Base-by-base conservation (phyloP, 495 filamentous ascomycete genomes). In the Lepraria neglecta region DNA sequence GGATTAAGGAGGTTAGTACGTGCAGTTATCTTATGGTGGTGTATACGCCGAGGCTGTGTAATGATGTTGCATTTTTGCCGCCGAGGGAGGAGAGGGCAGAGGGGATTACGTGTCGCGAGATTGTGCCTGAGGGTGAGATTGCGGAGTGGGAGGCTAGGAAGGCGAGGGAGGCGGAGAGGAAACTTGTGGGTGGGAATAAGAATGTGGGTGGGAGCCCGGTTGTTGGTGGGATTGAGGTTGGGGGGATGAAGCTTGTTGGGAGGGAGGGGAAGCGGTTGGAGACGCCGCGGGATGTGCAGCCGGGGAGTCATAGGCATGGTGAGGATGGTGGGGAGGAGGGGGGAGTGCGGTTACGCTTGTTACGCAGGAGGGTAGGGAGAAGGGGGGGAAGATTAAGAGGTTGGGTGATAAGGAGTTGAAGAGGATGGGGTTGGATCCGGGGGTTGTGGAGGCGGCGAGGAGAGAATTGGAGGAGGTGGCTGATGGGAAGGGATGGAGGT, bases 11-110 rank as follows among this genome's bases (percentile, higher is more conserved):
- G 70, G 80, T 95, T 5, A 87, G 86, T 10, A 97, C 91, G 10
- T 98, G 94, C 74, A 86, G 89, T 27, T 98, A 98, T 65, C 75
- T 97, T 46, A 95, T 98, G 90, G 83, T 95, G 1, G 84, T 98
- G 56, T 88, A 97, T 70, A 98, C 94, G 0, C 90, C 94, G 3
- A 84, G 92, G 2, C 83, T 98, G 48, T 98, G 94, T 73, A 86
- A 88, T 69, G 94, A 98, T 64, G 84, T 91, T 27, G 92, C 92
- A 6, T 98, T 98, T 73, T 78, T 89, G 44, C 91, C 92, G 10
- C 90, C 91, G 1, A 87, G 91, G 60, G 84, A 89, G 56, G 87
- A 87, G 61, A 84, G 85, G 57, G 85, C 90, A 6, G 84, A 96
- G 69, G 69, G 81, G 3, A 90, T 98, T 40, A 82, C 83, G 60